phyloP scores from a whole-genome alignment of 257 asterid genomes.

The Ophiorrhiza pumila region DNA sequence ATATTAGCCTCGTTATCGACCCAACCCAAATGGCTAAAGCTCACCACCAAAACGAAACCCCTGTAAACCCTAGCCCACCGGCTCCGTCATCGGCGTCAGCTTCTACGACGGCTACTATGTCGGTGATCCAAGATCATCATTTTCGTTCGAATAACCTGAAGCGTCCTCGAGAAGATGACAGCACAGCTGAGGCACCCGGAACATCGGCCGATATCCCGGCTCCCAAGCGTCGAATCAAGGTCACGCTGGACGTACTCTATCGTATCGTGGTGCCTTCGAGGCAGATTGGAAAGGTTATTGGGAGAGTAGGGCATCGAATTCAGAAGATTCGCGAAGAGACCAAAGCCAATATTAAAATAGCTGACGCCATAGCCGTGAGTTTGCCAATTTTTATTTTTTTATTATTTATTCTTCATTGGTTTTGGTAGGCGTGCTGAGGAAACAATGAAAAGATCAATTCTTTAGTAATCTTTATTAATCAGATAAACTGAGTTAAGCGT shows the following conservation, averaged over 20 bases:
- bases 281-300: conserved; percentile 97
- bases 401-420: neutral
- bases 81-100: conserved; percentile 16
- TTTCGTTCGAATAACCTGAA: conserved; percentile 34
- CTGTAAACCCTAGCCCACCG: conserved; percentile 31
- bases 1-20: neutral
- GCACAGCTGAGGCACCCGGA: conserved; percentile 35
- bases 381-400: neutral
- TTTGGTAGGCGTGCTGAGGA: neutral
- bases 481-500: neutral
- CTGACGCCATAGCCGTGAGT: conserved; percentile 71
- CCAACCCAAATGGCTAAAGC: conserved; percentile 38
- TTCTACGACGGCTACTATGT: conserved; percentile 18
- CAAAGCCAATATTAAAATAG: conserved; percentile 78
- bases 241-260: conserved; percentile 59
- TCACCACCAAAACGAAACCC: conserved; percentile 29
- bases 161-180: conserved; percentile 68
- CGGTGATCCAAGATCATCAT: conserved; percentile 26
- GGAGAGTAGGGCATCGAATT: conserved; percentile 83
- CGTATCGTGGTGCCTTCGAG: conserved; percentile 88
- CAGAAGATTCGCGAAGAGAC: conserved; percentile 92
- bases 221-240: conserved; percentile 70
- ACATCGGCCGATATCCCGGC: conserved; percentile 46
- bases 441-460: neutral
- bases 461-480: neutral